Evolutionary conservation across 1,284 basidiomycete species (phyloP).

Genomic region (Cutaneotrichosporon sp.): DNA sequence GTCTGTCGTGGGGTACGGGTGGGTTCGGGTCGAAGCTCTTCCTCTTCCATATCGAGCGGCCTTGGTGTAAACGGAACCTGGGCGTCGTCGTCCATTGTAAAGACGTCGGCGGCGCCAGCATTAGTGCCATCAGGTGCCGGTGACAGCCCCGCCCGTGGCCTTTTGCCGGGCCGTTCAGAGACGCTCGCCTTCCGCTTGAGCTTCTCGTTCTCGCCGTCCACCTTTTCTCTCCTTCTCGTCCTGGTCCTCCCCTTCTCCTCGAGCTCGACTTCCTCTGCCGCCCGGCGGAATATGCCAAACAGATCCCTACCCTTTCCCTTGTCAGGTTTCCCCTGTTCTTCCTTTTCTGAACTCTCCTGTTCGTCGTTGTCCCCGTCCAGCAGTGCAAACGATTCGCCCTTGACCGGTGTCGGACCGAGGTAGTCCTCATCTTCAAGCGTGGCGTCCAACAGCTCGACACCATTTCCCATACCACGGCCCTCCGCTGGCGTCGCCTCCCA

Average conservation of each 20-base stretch:
- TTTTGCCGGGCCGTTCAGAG: background rate
- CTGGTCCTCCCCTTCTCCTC: too few species aligned
- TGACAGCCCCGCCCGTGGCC: background rate
- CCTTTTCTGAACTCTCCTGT: background rate
- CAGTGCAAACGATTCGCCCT: slow-evolving; percentile 10
- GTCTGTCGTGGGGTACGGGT: background rate
- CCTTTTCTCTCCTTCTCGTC: background rate
- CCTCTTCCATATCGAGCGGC: background rate
- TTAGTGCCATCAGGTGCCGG: background rate
- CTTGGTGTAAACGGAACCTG: too few species aligned
- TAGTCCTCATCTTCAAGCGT: slow-evolving; percentile 11
- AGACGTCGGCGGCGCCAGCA: background rate
- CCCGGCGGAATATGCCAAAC: slow-evolving; percentile 14
- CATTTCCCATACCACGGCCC: too few species aligned
- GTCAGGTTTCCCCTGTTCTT: too few species aligned
- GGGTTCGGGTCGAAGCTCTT: background rate
- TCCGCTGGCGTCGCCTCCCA: too few species aligned
- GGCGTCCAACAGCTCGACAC: too few species aligned
- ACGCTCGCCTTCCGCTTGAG: background rate
- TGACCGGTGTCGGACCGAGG: slow-evolving; percentile 16
- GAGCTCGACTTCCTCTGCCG: background rate
- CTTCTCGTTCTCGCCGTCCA: background rate
- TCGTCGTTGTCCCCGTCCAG: slow-evolving; percentile 1
- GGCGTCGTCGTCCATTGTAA: background rate
- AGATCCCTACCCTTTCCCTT: slow-evolving; percentile 8